Base-by-base conservation (phyloP, 2,329 filamentous ascomycete genomes). In the Diaporthe citri region DNA sequence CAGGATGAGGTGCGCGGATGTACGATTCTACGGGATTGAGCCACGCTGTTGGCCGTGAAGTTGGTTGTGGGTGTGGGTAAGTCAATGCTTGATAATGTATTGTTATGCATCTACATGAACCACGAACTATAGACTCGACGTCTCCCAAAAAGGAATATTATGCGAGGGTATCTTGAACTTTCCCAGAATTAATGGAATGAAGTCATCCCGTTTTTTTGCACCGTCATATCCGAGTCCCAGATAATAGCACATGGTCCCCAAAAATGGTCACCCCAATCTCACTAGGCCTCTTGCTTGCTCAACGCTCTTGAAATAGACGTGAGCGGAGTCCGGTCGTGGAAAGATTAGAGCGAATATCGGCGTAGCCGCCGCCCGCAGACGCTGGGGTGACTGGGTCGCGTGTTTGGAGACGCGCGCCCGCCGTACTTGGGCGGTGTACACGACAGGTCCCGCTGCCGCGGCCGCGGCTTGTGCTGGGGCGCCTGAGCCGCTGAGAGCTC, bases 141-240 rank as follows among this genome's bases (percentile, higher is more conserved):
- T 56, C 60, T 28, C 36, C 36, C 9, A 43, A 64, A 36, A 36
- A 43, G 13, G 34, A 39, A 25, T 64, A 48, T 34, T n/a, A 34
- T 69, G 48, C 57, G 66, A 56, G 71, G 70, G 71, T 72, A 72
- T 72, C 71, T 56, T 36, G n/a, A 72, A 31, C 25, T 34, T 28
- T 64, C 5, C 34, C 48, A 43, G 20, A 28, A 51, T 52, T n/a
- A 34, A 41, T 64, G n/a, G n/a, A 72, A 31, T 36, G 43, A 46
- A 72, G n/a, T 28, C 34, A 51, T 51, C 25, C 25, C 10, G 13
- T 51, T 46, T 55, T 15, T 46, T 64, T 43, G 20, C 28, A 20
- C 39, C 28, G 20, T n/a, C 70, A 52, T 46, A 22, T 5, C 71
- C 57, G 17, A 10, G 46, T 64, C 28, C 71, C 71, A 72, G 17